Conservation (phyloP, 352 stramenopile genomes). For the Phytophthora uliginosa region DNA sequence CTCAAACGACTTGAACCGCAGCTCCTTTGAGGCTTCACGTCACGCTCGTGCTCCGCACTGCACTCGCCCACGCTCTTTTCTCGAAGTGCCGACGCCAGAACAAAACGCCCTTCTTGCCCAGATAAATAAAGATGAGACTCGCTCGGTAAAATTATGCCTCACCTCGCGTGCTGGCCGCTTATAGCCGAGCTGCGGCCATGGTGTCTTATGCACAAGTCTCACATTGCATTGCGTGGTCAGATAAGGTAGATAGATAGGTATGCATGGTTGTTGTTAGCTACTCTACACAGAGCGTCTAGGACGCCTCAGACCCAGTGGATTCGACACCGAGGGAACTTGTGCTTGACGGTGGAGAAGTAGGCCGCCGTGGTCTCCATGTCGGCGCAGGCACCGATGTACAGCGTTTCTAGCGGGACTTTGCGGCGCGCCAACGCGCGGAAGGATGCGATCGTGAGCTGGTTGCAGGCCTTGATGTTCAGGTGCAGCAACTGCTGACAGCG, state of each 20-base stretch:
- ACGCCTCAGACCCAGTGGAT: slow-evolving; percentile 73
- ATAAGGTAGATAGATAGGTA: slow-evolving; percentile 12
- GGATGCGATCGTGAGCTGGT: slow-evolving; percentile 72
- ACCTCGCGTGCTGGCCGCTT: slow-evolving; percentile 13
- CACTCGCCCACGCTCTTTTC: slow-evolving; percentile 41
- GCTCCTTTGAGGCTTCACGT: not conserved
- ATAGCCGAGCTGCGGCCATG: slow-evolving; percentile 11
- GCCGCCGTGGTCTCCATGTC: slow-evolving; percentile 68
- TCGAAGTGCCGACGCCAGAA: slow-evolving; percentile 40
- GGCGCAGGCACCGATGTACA: slow-evolving; percentile 79
- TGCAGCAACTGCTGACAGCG: slow-evolving; percentile 67
- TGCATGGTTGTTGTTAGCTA: slow-evolving; percentile 19
- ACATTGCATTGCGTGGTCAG: slow-evolving; percentile 2
- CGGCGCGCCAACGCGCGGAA: slow-evolving; percentile 62
- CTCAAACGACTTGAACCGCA: slow-evolving; percentile 2
- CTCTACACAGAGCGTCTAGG: slow-evolving; percentile 25
- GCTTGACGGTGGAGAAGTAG: slow-evolving; percentile 75
- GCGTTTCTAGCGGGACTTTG: slow-evolving; percentile 51
- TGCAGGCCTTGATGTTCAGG: slow-evolving; percentile 91
- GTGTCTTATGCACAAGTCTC: slow-evolving; percentile 19
- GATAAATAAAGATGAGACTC: slow-evolving; percentile 40
- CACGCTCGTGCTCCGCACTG: not conserved
- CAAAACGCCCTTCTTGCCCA: slow-evolving; percentile 22
- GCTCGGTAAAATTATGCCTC: slow-evolving; percentile 21
- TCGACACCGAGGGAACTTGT: slow-evolving; percentile 66